Conservation (phyloP, 768 basidiomycete species). For the Macrocybe gigantea region DNA sequence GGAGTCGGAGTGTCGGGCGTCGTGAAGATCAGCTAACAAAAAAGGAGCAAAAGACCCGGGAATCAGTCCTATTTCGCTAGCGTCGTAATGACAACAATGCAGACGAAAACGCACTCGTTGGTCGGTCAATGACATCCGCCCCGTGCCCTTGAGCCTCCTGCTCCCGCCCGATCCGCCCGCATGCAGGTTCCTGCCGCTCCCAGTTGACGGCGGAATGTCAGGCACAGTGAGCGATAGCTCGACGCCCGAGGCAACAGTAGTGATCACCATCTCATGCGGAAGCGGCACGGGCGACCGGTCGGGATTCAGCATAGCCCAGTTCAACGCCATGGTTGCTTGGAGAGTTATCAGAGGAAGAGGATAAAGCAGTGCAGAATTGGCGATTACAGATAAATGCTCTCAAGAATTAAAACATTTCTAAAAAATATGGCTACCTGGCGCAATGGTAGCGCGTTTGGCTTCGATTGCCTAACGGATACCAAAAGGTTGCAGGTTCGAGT, state of each 20-base stretch:
- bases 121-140: conserved; percentile 63
- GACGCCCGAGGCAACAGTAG: conserved; percentile 48
- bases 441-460: conserved; percentile 97
- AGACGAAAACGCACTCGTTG: conserved; percentile 48
- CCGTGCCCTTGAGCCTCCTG: conserved; percentile 54
- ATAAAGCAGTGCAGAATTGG: conserved; percentile 1
- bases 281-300: conserved; percentile 59
- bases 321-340: conserved; percentile 57
- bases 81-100: not conserved
- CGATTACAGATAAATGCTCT: not conserved
- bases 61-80: not conserved
- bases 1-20: conserved; percentile 19
- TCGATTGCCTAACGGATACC: conserved; percentile 71
- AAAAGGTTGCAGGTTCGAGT: conserved; percentile 97
- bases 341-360: conserved; percentile 8
- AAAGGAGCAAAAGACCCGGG: not conserved
- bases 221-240: conserved; percentile 58
- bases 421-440: conserved; percentile 63
- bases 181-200: conserved; percentile 13
- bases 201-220: conserved; percentile 34
- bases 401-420: not conserved
- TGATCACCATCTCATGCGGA: conserved; percentile 54
- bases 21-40: conserved; percentile 57
- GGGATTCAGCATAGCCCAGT: conserved; percentile 66
- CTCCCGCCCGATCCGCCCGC: conserved; percentile 50